Evolutionary conservation across 2,329 filamentous ascomycete genomes (phyloP), one percentile per base, ranked within the genome.

Genomic region (Fusarium falciforme): DNA sequence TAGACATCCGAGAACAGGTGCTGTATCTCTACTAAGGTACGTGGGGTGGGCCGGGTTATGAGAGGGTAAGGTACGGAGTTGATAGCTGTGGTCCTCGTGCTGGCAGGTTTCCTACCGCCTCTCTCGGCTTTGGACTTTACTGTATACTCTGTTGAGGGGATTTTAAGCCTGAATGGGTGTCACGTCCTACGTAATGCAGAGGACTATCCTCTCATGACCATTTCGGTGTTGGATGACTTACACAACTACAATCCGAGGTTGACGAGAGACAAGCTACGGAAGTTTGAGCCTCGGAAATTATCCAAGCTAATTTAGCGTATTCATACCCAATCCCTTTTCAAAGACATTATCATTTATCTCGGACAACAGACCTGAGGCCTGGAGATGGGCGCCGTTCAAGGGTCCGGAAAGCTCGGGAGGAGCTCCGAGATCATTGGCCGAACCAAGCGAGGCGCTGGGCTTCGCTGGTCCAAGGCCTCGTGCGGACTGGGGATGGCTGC

Each of bases 381-480:
- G 22, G 7, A 29, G 25, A 58, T 9, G 17, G 27, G 36, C 25
- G 31, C 8, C 6, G n/a, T 20, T 17, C 12, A 17, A 17, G 47
- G 11, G 25, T 36, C 60, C 71, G 72, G 72, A 67, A 75, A 57
- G 60, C 65, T 64, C 72, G 72, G 72, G 62, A 64, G 61, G n/a
- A 59, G 49, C 59, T 8, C 25, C 42, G n/a, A 49, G 20, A 8
- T 38, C 29, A 72, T 75, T 67, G 72, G 61, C 27, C 12, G 49
- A 35, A 14, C 33, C 33, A 61, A 44, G 40, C 35, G 38, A 72
- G 25, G 14, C 33, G 33, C 59, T 11, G 44, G 36, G 7, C 31
- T 38, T 2, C 35, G 36, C 3, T 29, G 22, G 5, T 16, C 40
- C 14, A 27, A 58, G 16, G 22, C 55, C 22, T 38, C 10, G 29